These are phyloP conservation scores for Lathyrus oleraceus DNA, from an alignment of 306 rosid species.

Conservation along the genomic window DNA sequence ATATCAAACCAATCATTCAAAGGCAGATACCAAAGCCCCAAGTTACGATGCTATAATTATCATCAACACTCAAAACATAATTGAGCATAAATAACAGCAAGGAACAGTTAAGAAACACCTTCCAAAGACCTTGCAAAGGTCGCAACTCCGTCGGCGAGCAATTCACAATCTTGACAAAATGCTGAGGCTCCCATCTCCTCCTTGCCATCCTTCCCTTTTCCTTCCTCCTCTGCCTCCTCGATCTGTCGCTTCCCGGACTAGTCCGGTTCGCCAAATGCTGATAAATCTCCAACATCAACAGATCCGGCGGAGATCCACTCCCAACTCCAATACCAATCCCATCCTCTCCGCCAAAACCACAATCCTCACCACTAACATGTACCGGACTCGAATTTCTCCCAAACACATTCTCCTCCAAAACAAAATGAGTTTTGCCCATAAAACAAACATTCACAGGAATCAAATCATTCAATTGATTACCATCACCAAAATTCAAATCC, in stretches of 20 bases:
- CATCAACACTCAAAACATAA: conserved; percentile 2
- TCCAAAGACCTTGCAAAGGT: conserved; percentile 98
- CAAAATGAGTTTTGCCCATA: conserved; percentile 77
- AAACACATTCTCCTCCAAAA: conserved; percentile 68
- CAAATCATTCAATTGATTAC: conserved; percentile 39
- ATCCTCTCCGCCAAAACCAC: conserved; percentile 45
- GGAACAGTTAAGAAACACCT: conserved; percentile 53
- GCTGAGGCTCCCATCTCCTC: conserved; percentile 88
- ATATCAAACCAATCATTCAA: conserved; percentile 12
- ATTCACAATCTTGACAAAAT: conserved; percentile 88
- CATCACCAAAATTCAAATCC: conserved; percentile 31
- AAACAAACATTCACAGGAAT: conserved; percentile 64
- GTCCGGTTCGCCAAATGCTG: conserved; percentile 85
- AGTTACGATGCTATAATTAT: not conserved
- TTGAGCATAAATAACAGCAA: conserved; percentile 39
- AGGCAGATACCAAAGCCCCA: conserved; percentile 9
- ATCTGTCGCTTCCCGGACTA: conserved; percentile 71
- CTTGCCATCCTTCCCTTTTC: conserved; percentile 69
- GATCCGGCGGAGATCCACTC: conserved; percentile 69
- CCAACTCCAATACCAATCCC: conserved; percentile 25
- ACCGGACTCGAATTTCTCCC: conserved; percentile 50
- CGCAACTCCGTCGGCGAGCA: conserved; percentile 68
- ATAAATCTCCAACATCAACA: conserved; percentile 75
- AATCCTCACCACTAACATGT: conserved; percentile 47
- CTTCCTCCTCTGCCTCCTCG: conserved; percentile 77